Evolutionary conservation across 352 stramenopile species (phyloP).

Genomic region (Globisporangium middletonii): DNA sequence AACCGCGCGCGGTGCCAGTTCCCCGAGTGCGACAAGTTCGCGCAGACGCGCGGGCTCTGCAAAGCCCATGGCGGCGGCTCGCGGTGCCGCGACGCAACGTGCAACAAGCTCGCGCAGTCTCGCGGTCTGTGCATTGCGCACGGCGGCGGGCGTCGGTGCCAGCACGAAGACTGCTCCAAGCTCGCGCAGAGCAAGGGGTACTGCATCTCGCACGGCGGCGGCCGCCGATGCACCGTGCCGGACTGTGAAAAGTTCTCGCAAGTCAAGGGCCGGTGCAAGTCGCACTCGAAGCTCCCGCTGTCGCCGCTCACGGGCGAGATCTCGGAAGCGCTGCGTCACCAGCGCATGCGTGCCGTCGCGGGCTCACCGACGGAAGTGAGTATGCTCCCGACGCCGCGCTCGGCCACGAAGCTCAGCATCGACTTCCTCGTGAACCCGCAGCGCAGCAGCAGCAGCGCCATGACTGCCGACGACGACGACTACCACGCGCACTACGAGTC

Average conservation of each 20-base stretch:
- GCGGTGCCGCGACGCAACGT: constrained; percentile 65
- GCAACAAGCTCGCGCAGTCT: constrained; percentile 79
- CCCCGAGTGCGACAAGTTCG: constrained; percentile 76
- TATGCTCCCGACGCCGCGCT: constrained; percentile 16
- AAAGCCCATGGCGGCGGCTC: constrained; percentile 82
- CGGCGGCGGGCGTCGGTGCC: constrained; percentile 66
- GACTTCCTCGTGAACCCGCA: constrained; percentile 49
- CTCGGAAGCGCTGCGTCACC: constrained; percentile 15
- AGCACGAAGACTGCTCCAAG: constrained; percentile 66
- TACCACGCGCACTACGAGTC: constrained; percentile 3
- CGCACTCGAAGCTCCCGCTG: constrained; percentile 65
- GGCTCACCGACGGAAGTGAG: constrained; percentile 24
- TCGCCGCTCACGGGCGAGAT: constrained; percentile 15
- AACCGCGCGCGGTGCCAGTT: constrained; percentile 76
- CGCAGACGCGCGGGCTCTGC: constrained; percentile 71
- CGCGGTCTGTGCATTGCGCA: constrained; percentile 76
- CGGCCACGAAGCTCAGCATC: constrained; percentile 42
- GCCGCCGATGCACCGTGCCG: constrained; percentile 58
- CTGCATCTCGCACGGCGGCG: constrained; percentile 79
- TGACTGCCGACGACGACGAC: not conserved
- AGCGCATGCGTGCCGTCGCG: constrained; percentile 9
- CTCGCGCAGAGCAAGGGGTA: constrained; percentile 74
- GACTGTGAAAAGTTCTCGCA: constrained; percentile 88
- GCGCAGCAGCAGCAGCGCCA: constrained; percentile 2
- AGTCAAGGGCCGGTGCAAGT: constrained; percentile 83